Conservation (phyloP, 1,284 basidiomycete genomes). For the Leccinum huronense region DNA sequence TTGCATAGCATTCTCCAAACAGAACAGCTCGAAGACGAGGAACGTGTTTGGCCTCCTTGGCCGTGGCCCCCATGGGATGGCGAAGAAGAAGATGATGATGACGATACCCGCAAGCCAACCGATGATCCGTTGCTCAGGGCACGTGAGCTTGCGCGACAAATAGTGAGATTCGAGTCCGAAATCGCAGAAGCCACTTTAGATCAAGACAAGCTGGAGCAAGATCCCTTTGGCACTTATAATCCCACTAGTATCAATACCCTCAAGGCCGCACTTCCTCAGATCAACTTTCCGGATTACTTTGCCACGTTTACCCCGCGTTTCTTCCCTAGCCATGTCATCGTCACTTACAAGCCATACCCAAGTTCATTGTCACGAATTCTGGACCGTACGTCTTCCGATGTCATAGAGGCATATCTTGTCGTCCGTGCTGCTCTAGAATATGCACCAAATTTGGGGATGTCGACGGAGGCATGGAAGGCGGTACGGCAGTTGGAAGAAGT, state of each 20-base stretch:
- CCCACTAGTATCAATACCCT: slow-evolving; percentile 71
- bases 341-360: slow-evolving; percentile 84
- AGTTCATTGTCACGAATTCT: slow-evolving; percentile 70
- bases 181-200: slow-evolving; percentile 84
- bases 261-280: slow-evolving; percentile 69
- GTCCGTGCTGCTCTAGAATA: slow-evolving; percentile 65
- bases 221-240: slow-evolving; percentile 91
- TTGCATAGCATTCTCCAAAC: slow-evolving; percentile 25
- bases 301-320: slow-evolving; percentile 77
- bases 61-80: slow-evolving; percentile 83
- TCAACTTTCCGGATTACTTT: slow-evolving; percentile 84
- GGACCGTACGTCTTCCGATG: slow-evolving; percentile 63
- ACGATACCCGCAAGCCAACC: slow-evolving; percentile 42
- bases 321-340: slow-evolving; percentile 76
- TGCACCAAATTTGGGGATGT: slow-evolving; percentile 67
- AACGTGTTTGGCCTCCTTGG: slow-evolving; percentile 75
- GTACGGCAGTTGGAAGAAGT: slow-evolving; percentile 67
- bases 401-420: slow-evolving; percentile 86
- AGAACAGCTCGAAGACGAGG: slow-evolving; percentile 49
- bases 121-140: slow-evolving; percentile 45
- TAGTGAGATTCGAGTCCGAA: slow-evolving; percentile 79
- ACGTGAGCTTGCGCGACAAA: slow-evolving; percentile 64
- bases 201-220: slow-evolving; percentile 67
- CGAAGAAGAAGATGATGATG: slow-evolving; percentile 55
- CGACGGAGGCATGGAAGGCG: slow-evolving; percentile 75